Evolutionary conservation across 23 red algal genomes (phyloP).

Genomic region (Chondrus crispus): DNA sequence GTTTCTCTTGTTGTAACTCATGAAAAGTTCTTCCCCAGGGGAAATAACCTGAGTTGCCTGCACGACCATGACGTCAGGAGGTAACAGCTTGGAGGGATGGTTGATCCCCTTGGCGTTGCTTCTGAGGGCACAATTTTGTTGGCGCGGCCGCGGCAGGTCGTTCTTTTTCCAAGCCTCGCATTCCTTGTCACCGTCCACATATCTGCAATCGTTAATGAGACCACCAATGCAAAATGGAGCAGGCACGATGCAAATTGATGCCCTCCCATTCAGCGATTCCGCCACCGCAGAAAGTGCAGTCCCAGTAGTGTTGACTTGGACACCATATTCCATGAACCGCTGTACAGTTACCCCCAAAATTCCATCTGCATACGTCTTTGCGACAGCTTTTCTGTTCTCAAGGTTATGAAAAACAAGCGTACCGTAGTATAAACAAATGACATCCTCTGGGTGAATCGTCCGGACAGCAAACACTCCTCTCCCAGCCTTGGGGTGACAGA

Average conservation of each 20-base stretch:
- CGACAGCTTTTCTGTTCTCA: not conserved
- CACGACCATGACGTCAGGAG: not conserved
- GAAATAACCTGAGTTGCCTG: not conserved
- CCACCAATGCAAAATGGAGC: not conserved
- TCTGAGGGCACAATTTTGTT: too few relatives aligned
- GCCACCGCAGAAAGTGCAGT: not conserved
- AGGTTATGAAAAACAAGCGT: constrained; percentile 1
- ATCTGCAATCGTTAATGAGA: not conserved
- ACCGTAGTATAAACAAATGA: not conserved
- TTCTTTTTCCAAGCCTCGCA: too few relatives aligned
- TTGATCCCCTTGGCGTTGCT: too few relatives aligned
- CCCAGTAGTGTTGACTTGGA: not conserved
- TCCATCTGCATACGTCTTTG: not conserved
- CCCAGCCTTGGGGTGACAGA: not conserved
- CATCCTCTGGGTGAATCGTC: not conserved
- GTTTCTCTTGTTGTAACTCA: too few relatives aligned
- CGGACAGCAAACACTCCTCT: not conserved
- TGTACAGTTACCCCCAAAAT: not conserved
- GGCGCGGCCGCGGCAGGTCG: too few relatives aligned
- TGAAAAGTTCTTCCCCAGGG: not conserved
- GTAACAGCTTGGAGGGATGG: too few relatives aligned
- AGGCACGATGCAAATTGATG: not conserved
- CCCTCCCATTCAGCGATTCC: not conserved
- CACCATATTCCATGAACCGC: not conserved
- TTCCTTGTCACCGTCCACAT: not conserved